Conservation (phyloP, 75 land plant species). For the Sequoiadendron giganteum region DNA sequence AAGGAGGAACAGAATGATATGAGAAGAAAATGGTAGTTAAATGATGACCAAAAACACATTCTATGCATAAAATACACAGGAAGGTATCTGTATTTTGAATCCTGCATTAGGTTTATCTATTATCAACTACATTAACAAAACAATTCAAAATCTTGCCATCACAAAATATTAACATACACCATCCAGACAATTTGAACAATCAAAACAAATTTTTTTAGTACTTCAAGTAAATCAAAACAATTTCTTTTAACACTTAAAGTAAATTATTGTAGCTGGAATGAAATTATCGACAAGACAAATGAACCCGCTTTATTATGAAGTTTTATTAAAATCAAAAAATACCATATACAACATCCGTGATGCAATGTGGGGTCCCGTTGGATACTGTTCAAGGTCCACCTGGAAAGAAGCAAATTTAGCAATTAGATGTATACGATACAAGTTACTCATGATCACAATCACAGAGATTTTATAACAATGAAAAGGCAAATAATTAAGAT, state of each 20-base stretch:
- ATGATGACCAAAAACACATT: not conserved
- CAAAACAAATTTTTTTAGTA: not conserved
- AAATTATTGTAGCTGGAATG: not conserved
- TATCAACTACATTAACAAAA: constrained; percentile 4
- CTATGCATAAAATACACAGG: not conserved
- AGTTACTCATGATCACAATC: not conserved
- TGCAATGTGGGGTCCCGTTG: constrained; percentile 96
- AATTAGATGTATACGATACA: not conserved
- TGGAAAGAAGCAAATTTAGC: constrained; percentile 16
- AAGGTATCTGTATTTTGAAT: not conserved
- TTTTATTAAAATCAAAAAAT: not conserved
- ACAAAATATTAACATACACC: not conserved
- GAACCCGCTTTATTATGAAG: not conserved
- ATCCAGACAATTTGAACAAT: constrained; percentile 1
- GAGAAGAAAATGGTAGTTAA: not conserved
- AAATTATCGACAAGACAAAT: not conserved
- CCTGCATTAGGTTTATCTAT: not conserved
- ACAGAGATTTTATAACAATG: not conserved
- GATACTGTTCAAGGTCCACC: constrained; percentile 94
- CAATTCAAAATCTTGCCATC: not conserved
- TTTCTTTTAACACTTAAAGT: not conserved
- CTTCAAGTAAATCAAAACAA: not conserved
- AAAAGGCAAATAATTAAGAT: not conserved
- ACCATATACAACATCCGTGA: constrained; percentile 89
- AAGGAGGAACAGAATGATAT: not conserved